Conservation (phyloP, 208 protist species). For the Phytomonas sp. region DNA sequence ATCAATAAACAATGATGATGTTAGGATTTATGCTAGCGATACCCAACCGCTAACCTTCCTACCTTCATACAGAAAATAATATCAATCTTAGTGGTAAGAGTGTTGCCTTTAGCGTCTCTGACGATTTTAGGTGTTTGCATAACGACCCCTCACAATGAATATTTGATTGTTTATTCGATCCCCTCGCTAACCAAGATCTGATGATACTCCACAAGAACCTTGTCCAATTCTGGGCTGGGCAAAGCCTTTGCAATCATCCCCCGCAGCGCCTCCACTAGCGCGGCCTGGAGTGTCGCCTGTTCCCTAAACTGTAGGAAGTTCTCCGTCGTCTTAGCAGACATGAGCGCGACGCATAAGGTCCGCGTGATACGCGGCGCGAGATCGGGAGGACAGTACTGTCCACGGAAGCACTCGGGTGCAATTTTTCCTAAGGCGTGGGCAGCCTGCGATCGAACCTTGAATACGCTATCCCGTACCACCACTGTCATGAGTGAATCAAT, state of each 20-base stretch:
- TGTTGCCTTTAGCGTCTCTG: too few species aligned
- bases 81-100: too few species aligned
- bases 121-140: too few species aligned
- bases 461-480: slow-evolving; percentile 52
- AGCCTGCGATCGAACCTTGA: slow-evolving; percentile 81
- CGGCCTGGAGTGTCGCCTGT: slow-evolving; percentile 37
- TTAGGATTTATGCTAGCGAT: too few species aligned
- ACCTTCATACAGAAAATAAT: too few species aligned
- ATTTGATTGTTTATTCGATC: slow-evolving; percentile 25
- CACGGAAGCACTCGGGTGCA: slow-evolving; percentile 17
- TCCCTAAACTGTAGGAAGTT: slow-evolving; percentile 63
- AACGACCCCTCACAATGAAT: neutral
- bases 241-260: slow-evolving; percentile 38
- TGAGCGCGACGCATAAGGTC: slow-evolving; percentile 51
- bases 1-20: too few species aligned
- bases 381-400: slow-evolving; percentile 26
- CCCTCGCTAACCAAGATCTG: slow-evolving; percentile 32
- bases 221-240: slow-evolving; percentile 43
- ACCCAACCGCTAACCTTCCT: too few species aligned
- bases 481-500: slow-evolving; percentile 42
- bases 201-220: slow-evolving; percentile 38
- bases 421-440: slow-evolving; percentile 36
- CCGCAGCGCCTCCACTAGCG: slow-evolving; percentile 26
- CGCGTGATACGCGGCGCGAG: slow-evolving; percentile 36
- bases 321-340: slow-evolving; percentile 32